phyloP scores from a whole-genome alignment of 2,329 filamentous ascomycete species.

The Corynespora cassiicola region DNA sequence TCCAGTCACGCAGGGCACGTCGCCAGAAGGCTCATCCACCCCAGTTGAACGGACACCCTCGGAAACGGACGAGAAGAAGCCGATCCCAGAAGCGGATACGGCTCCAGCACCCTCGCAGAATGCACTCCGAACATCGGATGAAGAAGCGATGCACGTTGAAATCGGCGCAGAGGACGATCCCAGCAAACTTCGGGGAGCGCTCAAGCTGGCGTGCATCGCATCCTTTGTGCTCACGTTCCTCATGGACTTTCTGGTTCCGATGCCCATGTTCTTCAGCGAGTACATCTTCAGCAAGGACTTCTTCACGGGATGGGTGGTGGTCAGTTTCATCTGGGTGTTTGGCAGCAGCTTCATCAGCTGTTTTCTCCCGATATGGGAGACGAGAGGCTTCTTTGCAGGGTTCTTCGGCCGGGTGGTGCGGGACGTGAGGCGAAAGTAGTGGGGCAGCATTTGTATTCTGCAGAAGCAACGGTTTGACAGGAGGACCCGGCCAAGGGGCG shows the following conservation, averaged over 20 bases:
- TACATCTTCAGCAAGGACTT: conserved; percentile 50
- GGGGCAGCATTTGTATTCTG: too few species aligned
- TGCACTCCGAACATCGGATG: conserved; percentile 21
- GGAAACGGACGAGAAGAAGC: conserved; percentile 17
- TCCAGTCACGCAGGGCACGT: conserved; percentile 16
- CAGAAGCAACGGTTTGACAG: too few species aligned
- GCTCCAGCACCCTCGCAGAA: conserved; percentile 7
- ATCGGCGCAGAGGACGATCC: conserved; percentile 37
- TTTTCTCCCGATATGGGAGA: conserved; percentile 52
- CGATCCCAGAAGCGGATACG: conserved; percentile 1
- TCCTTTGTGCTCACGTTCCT: conserved; percentile 48
- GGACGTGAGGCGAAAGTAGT: conserved; percentile 18
- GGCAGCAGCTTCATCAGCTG: conserved; percentile 47
- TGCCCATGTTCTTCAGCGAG: conserved; percentile 50
- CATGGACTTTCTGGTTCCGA: conserved; percentile 49
- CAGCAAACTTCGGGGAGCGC: conserved; percentile 36
- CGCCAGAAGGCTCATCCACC: conserved; percentile 7
- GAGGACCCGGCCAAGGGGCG: too few species aligned
- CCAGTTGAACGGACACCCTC: conserved; percentile 11
- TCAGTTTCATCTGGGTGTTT: conserved; percentile 54
- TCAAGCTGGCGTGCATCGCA: conserved; percentile 45
- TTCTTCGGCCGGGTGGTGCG: conserved; percentile 17
- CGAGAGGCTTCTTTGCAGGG: conserved; percentile 36
- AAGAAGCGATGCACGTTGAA: conserved; percentile 26
- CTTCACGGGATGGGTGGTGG: conserved; percentile 51